Conservation (phyloP, 768 basidiomycete genomes). For the Wakefieldia striispora region DNA sequence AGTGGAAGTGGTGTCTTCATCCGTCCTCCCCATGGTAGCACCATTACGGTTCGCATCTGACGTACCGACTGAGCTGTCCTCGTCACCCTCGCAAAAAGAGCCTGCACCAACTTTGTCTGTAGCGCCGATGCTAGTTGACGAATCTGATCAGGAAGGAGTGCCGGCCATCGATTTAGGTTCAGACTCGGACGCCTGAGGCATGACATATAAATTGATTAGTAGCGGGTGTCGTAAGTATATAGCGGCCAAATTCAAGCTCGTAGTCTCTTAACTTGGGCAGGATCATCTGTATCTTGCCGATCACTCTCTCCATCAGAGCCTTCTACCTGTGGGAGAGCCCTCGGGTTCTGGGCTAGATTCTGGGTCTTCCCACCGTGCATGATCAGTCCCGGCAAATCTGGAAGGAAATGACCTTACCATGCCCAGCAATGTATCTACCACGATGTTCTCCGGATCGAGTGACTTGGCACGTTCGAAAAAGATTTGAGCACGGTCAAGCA, state of each 20-base stretch:
- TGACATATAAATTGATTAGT: not conserved
- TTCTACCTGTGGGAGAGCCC: slow-evolving; percentile 8
- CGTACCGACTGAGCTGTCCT: not conserved
- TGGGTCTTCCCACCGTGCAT: slow-evolving; percentile 16
- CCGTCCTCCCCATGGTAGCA: not conserved
- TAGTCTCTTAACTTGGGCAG: slow-evolving; percentile 9
- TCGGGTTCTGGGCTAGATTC: slow-evolving; percentile 21
- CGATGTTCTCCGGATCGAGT: slow-evolving; percentile 55
- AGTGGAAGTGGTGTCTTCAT: not conserved
- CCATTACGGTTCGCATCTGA: not conserved
- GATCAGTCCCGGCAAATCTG: not conserved
- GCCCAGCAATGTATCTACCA: slow-evolving; percentile 51
- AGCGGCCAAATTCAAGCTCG: slow-evolving; percentile 10
- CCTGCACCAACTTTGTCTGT: not conserved
- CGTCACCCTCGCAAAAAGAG: slow-evolving; percentile 1
- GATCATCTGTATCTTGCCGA: not conserved
- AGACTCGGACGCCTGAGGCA: slow-evolving; percentile 56
- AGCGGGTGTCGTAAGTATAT: not conserved
- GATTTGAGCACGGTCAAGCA: slow-evolving; percentile 45
- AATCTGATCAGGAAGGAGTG: slow-evolving; percentile 73
- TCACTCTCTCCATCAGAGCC: slow-evolving; percentile 38
- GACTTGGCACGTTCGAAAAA: slow-evolving; percentile 63
- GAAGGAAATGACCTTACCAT: slow-evolving; percentile 39
- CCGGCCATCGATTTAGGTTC: slow-evolving; percentile 77
- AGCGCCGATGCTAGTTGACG: slow-evolving; percentile 24